These are phyloP conservation scores for Nepenthes alata DNA, from an alignment of 179 eudicot species.

Conservation along the genomic window DNA sequence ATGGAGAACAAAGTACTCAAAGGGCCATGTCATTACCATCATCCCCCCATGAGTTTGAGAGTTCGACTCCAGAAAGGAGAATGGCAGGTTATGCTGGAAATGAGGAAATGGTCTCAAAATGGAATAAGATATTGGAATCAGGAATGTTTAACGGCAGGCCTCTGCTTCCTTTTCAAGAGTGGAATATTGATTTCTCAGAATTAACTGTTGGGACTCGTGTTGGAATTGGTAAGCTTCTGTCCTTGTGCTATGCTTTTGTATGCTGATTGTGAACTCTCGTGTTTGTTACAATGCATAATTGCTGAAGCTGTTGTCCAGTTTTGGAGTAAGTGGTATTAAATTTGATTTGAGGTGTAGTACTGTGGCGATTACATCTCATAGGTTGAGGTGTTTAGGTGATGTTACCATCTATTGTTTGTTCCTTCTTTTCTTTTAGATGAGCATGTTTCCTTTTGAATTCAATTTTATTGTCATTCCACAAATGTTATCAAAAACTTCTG, in stretches of 20 bases:
- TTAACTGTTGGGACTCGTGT: conserved; percentile 96
- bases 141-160: conserved; percentile 67
- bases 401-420: no score
- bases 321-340: no score
- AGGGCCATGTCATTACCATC: conserved; percentile 93
- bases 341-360: no score
- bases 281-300: neutral
- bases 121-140: conserved; percentile 73
- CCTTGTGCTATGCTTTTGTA: neutral
- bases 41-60: conserved; percentile 71
- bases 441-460: no score
- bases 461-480: no score
- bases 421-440: no score
- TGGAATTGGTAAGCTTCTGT: conserved; percentile 68
- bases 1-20: conserved; percentile 54
- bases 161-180: conserved; percentile 79
- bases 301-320: neutral
- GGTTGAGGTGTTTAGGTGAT: no score
- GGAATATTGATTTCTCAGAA: conserved; percentile 93
- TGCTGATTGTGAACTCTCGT: neutral
- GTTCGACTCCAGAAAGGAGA: conserved; percentile 35
- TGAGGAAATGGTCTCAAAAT: conserved; percentile 59
- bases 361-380: no score
- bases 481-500: no score
- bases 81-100: conserved; percentile 22